Conservation (phyloP, 2,329 filamentous ascomycete genomes). For the Alternaria sp. region DNA sequence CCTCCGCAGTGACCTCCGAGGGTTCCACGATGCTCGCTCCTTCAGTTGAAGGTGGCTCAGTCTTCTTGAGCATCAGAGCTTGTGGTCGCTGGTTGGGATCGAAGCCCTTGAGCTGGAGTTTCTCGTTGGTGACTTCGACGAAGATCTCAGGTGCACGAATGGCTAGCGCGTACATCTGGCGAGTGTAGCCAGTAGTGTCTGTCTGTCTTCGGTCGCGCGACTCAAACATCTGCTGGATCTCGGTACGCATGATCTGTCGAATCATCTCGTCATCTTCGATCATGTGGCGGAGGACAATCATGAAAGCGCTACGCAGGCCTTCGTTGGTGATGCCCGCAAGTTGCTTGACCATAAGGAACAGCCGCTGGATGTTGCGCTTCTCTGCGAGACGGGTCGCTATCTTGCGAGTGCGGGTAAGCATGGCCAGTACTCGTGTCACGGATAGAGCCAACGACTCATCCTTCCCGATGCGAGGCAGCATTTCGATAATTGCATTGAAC, state of each 20-base stretch:
- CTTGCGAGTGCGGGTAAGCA: conserved; percentile 81
- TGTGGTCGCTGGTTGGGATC: conserved; percentile 64
- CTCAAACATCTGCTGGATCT: conserved; percentile 83
- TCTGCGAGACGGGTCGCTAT: conserved; percentile 81
- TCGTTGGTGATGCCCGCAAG: conserved; percentile 81
- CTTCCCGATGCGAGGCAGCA: conserved; percentile 87
- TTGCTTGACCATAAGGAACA: conserved; percentile 97
- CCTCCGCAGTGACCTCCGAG: conserved; percentile 44
- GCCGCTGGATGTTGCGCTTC: conserved; percentile 85
- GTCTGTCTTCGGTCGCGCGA: conserved; percentile 57
- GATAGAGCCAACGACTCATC: conserved; percentile 86
- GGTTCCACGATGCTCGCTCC: conserved; percentile 21
- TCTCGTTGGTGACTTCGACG: conserved; percentile 85
- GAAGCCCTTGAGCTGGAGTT: conserved; percentile 76
- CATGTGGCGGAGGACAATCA: conserved; percentile 89
- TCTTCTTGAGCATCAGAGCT: conserved; percentile 62
- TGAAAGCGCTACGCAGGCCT: conserved; percentile 77
- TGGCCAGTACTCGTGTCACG: conserved; percentile 82
- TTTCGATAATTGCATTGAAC: conserved; percentile 79
- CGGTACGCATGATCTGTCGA: conserved; percentile 88
- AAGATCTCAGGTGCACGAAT: conserved; percentile 86
- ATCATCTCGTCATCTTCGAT: conserved; percentile 93
- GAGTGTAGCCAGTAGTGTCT: conserved; percentile 78
- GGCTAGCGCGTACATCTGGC: conserved; percentile 79
- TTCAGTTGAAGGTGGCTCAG: conserved; percentile 44